A percentile compares a stretch with the other conserved stretches of the same genome.
phyloP scores from a whole-genome alignment of 805 yeast species.

The Candida xyloterini region DNA sequence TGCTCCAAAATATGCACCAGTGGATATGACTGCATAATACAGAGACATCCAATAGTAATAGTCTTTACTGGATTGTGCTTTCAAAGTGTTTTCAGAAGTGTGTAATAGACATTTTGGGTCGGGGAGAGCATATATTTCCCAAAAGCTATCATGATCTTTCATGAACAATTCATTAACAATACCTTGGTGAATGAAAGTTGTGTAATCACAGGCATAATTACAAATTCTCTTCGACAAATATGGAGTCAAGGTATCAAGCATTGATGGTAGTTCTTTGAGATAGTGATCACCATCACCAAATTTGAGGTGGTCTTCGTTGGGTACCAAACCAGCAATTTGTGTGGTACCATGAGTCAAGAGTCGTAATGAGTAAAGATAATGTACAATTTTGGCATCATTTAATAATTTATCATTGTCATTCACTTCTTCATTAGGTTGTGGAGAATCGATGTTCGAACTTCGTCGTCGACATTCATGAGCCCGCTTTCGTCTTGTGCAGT shows the following conservation, averaged over 20 bases:
- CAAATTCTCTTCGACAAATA: conserved; percentile 19
- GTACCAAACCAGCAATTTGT: conserved; percentile 20
- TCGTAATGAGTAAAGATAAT: conserved; percentile 20
- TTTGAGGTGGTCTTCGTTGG: conserved; percentile 13
- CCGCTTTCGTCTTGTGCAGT: conserved; percentile 20
- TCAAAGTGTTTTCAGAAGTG: conserved; percentile 11
- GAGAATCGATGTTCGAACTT: background rate
- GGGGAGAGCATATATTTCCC: conserved; percentile 12
- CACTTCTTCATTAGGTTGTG: background rate
- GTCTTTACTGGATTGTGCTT: conserved; percentile 15
- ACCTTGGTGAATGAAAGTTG: conserved; percentile 26
- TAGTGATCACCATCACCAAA: conserved; percentile 12
- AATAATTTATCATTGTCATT: conserved; percentile 1
- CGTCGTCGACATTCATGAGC: conserved; percentile 18
- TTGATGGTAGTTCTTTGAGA: conserved; percentile 6
- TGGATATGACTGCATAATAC: conserved; percentile 22
- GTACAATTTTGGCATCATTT: conserved; percentile 19
- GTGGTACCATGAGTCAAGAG: conserved; percentile 25
- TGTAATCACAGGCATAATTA: conserved; percentile 22
- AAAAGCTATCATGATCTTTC: conserved; percentile 24
- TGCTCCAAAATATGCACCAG: conserved; percentile 24
- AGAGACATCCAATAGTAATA: conserved; percentile 28
- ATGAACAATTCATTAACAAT: conserved; percentile 21
- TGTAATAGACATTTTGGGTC: conserved; percentile 14
- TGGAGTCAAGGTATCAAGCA: conserved; percentile 12